Evolutionary conservation across 306 rosid genomes (phyloP), one percentile per base, ranked within the genome.

Genomic region (Mucuna pruriens): DNA sequence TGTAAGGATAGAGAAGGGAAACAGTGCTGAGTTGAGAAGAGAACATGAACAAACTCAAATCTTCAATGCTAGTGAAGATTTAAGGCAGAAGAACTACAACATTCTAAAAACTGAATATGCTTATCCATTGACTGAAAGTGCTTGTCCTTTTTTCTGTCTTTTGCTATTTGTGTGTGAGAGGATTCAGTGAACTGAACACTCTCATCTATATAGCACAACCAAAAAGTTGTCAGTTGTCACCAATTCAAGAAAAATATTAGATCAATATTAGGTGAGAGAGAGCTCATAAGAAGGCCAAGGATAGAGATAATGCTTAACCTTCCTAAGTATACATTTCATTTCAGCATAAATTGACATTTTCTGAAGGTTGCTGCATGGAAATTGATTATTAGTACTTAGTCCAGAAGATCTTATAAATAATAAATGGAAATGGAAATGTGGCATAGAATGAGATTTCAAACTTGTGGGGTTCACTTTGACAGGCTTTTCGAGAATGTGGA

Each of bases 381-480:
- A 76, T 85, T 78, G 75, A 84, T 64, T 83, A 26, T 17, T 79
- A 29, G 29, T 58, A 19, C 49, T 22, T 23, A 68, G 54, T 46
- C 8, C 60, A 45, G 42, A 67, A 44, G 72, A 68, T 73, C 29
- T 31, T 68, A 48, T 7, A 5, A 67, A 72, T n/a, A n/a, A n/a
- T 46, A 39, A 76, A 78, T 70, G 62, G 44, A 78, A 74, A 81
- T 82, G 81, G 77, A 74, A 68, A 65, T 11, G 55, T 67, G 42
- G 78, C 3, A 70, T 36, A 76, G 63, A 63, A 61, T 44, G 83
- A 74, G 71, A 65, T 83, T 87, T 90, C 93, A 90, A 90, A 75
- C 85, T 83, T 75, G 94, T 92, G 94, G 97, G 93, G 92, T 85
- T 88, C 77, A 63, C 78, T 86, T 78, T 90, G 80, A 78, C 87